Percentiles rank a stretch among this genome's conserved stretches.
Conservation (phyloP, 228 moss, liverwort and hornwort species). For the Sphagnum magellanicum region DNA sequence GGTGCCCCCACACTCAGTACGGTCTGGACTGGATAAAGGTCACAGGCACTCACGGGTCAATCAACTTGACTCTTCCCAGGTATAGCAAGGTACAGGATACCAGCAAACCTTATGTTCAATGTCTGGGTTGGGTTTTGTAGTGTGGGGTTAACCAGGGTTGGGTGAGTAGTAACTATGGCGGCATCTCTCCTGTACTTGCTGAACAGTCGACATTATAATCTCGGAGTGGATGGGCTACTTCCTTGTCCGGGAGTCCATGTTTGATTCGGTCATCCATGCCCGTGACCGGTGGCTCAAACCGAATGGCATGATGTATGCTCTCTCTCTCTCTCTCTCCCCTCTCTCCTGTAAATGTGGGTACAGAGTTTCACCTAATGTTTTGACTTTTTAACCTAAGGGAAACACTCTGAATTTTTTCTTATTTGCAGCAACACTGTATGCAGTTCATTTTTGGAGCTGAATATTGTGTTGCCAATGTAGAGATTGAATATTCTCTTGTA, state of each 20-base stretch:
- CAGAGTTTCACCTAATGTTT: no score
- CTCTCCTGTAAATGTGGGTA: not conserved
- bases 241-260: slow-evolving; percentile 96
- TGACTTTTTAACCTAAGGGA: no score
- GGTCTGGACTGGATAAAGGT: no score
- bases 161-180: slow-evolving; percentile 77
- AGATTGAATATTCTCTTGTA: no score
- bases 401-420: no score
- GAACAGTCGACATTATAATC: slow-evolving; percentile 97
- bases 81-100: not conserved
- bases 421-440: no score
- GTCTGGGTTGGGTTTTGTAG: slow-evolving; percentile 60
- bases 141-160: slow-evolving; percentile 75
- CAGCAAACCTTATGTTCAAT: slow-evolving; percentile 45
- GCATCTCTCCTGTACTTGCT: slow-evolving; percentile 71
- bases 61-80: no score
- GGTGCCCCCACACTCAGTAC: no score
- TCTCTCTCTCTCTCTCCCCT: not conserved
- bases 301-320: slow-evolving; percentile 77
- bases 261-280: slow-evolving; percentile 85
- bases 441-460: no score
- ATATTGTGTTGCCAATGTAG: no score
- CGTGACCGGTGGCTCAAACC: slow-evolving; percentile 91
- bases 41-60: no score
- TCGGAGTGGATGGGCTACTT: slow-evolving; percentile 99